These are phyloP conservation scores for Castanea mollissima DNA, from an alignment of 306 rosid species.

Conservation along the genomic window DNA sequence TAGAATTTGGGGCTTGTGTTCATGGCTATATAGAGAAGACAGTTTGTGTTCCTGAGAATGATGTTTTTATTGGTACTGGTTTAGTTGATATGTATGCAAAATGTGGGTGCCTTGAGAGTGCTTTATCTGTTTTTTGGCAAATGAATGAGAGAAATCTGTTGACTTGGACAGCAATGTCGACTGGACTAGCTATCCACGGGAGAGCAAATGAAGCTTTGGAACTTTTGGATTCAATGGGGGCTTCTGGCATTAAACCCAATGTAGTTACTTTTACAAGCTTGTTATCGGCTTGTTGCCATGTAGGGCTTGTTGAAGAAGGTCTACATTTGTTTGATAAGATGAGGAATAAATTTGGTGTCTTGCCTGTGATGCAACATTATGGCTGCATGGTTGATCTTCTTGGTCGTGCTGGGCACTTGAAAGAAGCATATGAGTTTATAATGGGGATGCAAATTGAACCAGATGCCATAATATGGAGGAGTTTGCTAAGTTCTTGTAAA, in stretches of 20 bases:
- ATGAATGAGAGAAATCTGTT: slow-evolving; percentile 59
- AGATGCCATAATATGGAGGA: slow-evolving; percentile 69
- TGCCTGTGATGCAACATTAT: slow-evolving; percentile 56
- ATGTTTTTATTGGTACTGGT: slow-evolving; percentile 76
- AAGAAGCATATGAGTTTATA: slow-evolving; percentile 62
- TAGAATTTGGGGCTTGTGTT: slow-evolving; percentile 58
- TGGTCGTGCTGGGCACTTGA: slow-evolving; percentile 57
- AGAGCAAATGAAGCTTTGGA: slow-evolving; percentile 58
- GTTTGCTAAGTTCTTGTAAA: slow-evolving; percentile 65
- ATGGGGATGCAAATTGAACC: slow-evolving; percentile 49
- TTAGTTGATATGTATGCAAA: slow-evolving; percentile 85
- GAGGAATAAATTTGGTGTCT: slow-evolving; percentile 43
- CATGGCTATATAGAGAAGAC: slow-evolving; percentile 66
- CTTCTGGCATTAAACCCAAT: slow-evolving; percentile 55
- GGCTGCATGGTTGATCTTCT: slow-evolving; percentile 78
- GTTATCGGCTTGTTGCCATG: slow-evolving; percentile 70
- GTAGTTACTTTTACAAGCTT: slow-evolving; percentile 46
- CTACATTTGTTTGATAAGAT: slow-evolving; percentile 46
- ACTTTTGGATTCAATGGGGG: slow-evolving; percentile 55
- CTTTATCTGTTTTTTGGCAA: slow-evolving; percentile 45
- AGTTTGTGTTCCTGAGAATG: slow-evolving; percentile 44
- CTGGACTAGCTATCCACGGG: slow-evolving; percentile 81
- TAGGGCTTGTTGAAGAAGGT: slow-evolving; percentile 60
- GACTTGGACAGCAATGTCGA: slow-evolving; percentile 78
- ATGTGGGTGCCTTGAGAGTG: slow-evolving; percentile 64